These are phyloP conservation scores for Talinum fruticosum DNA, from an alignment of 148 eudicot species.

Conservation along the genomic window DNA sequence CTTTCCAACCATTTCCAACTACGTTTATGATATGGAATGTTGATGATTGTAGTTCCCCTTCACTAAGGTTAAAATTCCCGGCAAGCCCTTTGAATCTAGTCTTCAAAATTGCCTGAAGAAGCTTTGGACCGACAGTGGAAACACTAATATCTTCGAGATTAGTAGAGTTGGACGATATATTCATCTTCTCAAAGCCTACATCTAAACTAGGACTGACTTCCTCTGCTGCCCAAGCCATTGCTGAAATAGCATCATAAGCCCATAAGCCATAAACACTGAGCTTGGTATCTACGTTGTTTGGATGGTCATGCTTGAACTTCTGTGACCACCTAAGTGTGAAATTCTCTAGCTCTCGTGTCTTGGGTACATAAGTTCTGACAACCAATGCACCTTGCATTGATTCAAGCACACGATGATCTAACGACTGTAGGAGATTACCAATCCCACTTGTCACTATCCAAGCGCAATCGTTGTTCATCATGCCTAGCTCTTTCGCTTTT, in stretches of 20 bases:
- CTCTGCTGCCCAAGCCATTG: constrained; percentile 43
- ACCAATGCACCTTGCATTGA: constrained; percentile 52
- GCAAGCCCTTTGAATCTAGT: constrained; percentile 30
- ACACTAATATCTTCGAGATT: constrained; percentile 8
- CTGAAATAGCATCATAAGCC: constrained; percentile 49
- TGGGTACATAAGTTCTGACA: constrained; percentile 36
- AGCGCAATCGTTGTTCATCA: constrained; percentile 50
- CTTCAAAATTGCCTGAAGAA: constrained; percentile 20
- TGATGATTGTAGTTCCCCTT: constrained; percentile 22
- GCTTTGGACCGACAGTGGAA: constrained; percentile 32
- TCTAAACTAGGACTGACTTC: constrained; percentile 15
- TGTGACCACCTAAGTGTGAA: constrained; percentile 26
- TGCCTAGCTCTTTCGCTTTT: constrained; percentile 33
- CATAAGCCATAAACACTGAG: constrained; percentile 35
- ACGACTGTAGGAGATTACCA: constrained; percentile 18
- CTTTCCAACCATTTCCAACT: constrained; percentile 26
- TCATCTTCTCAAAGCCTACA: not conserved
- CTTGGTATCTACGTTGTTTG: not conserved
- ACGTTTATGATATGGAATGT: constrained; percentile 34
- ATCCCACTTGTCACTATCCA: constrained; percentile 45
- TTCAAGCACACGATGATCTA: constrained; percentile 17
- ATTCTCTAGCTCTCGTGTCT: constrained; percentile 19
- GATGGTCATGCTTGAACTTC: constrained; percentile 15
- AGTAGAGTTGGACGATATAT: not conserved
- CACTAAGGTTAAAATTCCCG: constrained; percentile 29